phyloP scores from a whole-genome alignment of 75 land plant genomes.

The Gnetum montanum region DNA sequence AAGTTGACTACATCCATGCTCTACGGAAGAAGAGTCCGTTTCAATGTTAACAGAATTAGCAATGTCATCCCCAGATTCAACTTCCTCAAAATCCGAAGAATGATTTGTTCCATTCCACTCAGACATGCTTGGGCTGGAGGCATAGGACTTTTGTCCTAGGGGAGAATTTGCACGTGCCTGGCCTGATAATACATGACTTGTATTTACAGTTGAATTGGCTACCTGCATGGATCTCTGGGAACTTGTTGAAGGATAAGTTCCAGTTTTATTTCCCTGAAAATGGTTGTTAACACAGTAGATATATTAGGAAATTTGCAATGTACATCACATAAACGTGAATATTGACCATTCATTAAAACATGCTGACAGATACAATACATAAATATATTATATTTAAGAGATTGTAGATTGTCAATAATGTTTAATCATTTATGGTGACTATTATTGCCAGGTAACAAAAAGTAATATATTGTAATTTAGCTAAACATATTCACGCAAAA shows the following conservation, averaged over 20 bases:
- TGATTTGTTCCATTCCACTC: constrained; percentile 35
- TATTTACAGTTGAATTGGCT: constrained; percentile 1
- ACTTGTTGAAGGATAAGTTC: constrained; percentile 17
- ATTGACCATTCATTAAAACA: too few species aligned
- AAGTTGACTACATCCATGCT: constrained; percentile 6
- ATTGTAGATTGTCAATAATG: too few species aligned
- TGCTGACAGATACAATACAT: too few species aligned
- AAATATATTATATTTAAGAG: too few species aligned
- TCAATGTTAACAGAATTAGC: constrained; percentile 13
- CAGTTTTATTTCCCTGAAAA: constrained; percentile 37
- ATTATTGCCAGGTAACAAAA: too few species aligned
- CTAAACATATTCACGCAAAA: too few species aligned
- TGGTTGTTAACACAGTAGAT: too few species aligned
- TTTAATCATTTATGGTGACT: too few species aligned
- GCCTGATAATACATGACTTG: constrained; percentile 4
- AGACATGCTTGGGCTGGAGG: constrained; percentile 25
- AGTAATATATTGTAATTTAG: too few species aligned
- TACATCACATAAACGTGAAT: too few species aligned
- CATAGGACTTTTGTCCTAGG: constrained; percentile 19
- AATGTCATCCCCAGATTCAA: constrained; percentile 32
- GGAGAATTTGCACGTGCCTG: constrained; percentile 16
- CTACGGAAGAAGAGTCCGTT: constrained; percentile 8
- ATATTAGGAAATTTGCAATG: too few species aligned
- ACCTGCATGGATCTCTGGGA: constrained; percentile 9
- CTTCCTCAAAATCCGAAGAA: constrained; percentile 35